Evolutionary conservation across 169 alveolate genomes (phyloP).

Genomic region (Cryptosporidium parvum): DNA sequence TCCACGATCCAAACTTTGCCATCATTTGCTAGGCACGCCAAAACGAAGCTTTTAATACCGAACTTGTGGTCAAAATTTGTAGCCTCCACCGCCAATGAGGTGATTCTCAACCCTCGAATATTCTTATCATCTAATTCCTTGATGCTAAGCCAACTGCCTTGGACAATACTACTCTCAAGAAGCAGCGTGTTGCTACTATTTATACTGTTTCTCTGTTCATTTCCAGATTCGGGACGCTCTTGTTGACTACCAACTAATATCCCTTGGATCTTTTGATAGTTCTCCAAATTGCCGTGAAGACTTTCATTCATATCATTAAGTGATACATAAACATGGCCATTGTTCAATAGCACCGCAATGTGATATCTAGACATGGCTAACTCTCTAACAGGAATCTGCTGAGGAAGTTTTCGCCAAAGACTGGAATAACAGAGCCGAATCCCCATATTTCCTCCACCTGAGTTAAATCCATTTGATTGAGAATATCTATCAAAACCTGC

Average conservation of each 20-base stretch:
- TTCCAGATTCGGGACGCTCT: constrained; percentile 24
- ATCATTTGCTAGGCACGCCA: constrained; percentile 23
- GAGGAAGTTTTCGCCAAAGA: constrained; percentile 63
- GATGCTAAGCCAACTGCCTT: constrained; percentile 40
- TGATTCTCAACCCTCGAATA: constrained; percentile 47
- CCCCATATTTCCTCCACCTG: constrained; percentile 4
- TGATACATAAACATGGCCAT: constrained; percentile 69
- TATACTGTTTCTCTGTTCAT: constrained; percentile 30
- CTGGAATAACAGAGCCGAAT: constrained; percentile 42
- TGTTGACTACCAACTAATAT: not conserved
- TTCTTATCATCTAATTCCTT: constrained; percentile 62
- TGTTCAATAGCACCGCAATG: constrained; percentile 54
- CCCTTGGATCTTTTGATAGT: not conserved
- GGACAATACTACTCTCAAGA: constrained; percentile 27
- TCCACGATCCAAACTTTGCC: constrained; percentile 50
- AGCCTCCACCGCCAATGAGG: constrained; percentile 1
- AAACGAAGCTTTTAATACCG: constrained; percentile 40
- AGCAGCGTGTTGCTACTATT: constrained; percentile 43
- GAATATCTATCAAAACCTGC: not conserved
- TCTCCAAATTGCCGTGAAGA: not conserved
- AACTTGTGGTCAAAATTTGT: not conserved
- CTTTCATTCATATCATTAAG: constrained; percentile 41
- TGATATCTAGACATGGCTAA: constrained; percentile 60
- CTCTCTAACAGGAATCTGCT: constrained; percentile 63
- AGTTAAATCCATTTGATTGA: constrained; percentile 4